Evolutionary conservation across 2,329 filamentous ascomycete genomes (phyloP).

Genomic region (Curvularia lunata): DNA sequence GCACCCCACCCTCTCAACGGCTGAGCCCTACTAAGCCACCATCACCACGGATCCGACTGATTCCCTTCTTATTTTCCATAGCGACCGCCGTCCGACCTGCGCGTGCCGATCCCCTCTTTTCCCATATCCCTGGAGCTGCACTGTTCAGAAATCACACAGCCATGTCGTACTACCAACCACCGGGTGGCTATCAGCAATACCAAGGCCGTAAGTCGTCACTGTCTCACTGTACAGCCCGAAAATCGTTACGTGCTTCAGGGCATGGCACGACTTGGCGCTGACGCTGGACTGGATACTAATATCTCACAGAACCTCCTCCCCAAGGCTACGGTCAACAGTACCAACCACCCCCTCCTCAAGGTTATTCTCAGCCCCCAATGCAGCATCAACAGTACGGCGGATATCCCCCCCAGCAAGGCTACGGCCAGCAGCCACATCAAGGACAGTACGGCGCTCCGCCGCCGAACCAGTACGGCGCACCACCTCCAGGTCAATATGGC

Average conservation of each 20-base stretch:
- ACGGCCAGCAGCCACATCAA: slow-evolving; percentile 32
- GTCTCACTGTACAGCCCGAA: slow-evolving; percentile 13
- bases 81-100: background rate
- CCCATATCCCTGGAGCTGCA: background rate
- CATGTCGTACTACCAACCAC: slow-evolving; percentile 42
- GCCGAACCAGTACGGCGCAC: slow-evolving; percentile 36
- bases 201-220: slow-evolving; percentile 39
- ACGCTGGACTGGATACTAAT: slow-evolving; percentile 27
- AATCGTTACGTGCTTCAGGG: slow-evolving; percentile 15
- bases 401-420: slow-evolving; percentile 44
- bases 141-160: background rate
- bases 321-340: slow-evolving; percentile 36
- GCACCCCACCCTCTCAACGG: slow-evolving; percentile 10
- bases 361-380: slow-evolving; percentile 43
- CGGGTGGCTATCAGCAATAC: slow-evolving; percentile 37
- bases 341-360: slow-evolving; percentile 24
- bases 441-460: slow-evolving; percentile 48
- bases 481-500: slow-evolving; percentile 28
- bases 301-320: slow-evolving; percentile 32
- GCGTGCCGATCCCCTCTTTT: slow-evolving; percentile 2
- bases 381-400: slow-evolving; percentile 41
- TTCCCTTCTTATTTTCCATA: slow-evolving; percentile 3
- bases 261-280: slow-evolving; percentile 24
- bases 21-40: slow-evolving; percentile 15
- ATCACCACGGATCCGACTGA: background rate